A percentile compares a stretch with the other conserved stretches of the same genome.
Evolutionary conservation across 2,329 filamentous ascomycete species (phyloP).

Genomic region (Aspergillus puulaauensis): DNA sequence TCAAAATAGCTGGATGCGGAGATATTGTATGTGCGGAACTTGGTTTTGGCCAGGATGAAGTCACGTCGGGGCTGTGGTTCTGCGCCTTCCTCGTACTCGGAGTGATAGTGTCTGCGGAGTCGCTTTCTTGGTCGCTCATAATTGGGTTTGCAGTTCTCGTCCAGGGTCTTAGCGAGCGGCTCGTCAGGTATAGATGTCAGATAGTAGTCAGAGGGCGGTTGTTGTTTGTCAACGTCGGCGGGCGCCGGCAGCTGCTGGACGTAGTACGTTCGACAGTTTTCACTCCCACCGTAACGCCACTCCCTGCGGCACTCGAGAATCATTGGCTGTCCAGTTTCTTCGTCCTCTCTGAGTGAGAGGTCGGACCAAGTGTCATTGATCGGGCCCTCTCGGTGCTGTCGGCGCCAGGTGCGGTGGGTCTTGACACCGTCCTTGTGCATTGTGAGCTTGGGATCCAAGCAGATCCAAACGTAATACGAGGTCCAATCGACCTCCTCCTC

Average conservation of each 20-base stretch:
- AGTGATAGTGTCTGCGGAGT: slow-evolving; percentile 39
- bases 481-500: slow-evolving; percentile 65
- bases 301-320: slow-evolving; percentile 70
- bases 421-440: slow-evolving; percentile 41
- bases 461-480: slow-evolving; percentile 67
- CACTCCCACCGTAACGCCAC: slow-evolving; percentile 59
- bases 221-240: slow-evolving; percentile 22
- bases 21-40: slow-evolving; percentile 43
- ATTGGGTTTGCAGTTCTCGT: slow-evolving; percentile 28
- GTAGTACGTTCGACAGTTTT: slow-evolving; percentile 66
- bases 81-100: slow-evolving; percentile 35
- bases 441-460: slow-evolving; percentile 55
- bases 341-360: slow-evolving; percentile 61
- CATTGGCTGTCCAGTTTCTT: slow-evolving; percentile 56
- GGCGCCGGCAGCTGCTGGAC: slow-evolving; percentile 42
- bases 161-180: slow-evolving; percentile 28
- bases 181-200: slow-evolving; percentile 26
- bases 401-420: slow-evolving; percentile 60
- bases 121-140: slow-evolving; percentile 38
- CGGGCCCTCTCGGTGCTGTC: slow-evolving; percentile 67
- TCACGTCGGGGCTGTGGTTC: slow-evolving; percentile 30
- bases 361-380: slow-evolving; percentile 74
- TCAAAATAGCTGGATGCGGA: slow-evolving; percentile 44
- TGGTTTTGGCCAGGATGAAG: slow-evolving; percentile 46
- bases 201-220: slow-evolving; percentile 14